Conservation (phyloP, 2,329 filamentous ascomycete species). For the Fusarium clavum region DNA sequence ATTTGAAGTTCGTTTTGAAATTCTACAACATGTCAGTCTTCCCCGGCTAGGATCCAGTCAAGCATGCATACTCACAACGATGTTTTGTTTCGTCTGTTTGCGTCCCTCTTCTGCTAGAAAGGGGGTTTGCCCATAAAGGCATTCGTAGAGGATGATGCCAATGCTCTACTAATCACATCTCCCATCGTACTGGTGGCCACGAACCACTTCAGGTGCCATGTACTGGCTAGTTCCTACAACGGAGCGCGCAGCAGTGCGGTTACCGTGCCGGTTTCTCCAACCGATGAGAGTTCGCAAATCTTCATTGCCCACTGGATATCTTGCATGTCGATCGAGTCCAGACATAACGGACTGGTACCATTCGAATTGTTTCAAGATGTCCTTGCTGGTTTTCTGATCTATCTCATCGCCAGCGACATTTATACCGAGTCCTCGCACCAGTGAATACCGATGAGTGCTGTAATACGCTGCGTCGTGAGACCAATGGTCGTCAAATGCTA, state of each 20-base stretch:
- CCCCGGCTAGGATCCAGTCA: neutral
- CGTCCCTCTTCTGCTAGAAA: slow-evolving; percentile 84
- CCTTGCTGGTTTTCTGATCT: slow-evolving; percentile 68
- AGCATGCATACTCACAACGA: slow-evolving; percentile 68
- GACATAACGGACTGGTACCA: slow-evolving; percentile 49
- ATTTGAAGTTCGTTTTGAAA: slow-evolving; percentile 75
- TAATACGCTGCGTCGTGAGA: slow-evolving; percentile 90
- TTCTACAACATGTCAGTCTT: slow-evolving; percentile 60
- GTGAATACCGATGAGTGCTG: slow-evolving; percentile 81
- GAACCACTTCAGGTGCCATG: slow-evolving; percentile 95
- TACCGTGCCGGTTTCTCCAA: slow-evolving; percentile 77
- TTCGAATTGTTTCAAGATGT: slow-evolving; percentile 50
- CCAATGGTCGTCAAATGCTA: slow-evolving; percentile 97
- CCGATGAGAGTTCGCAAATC: slow-evolving; percentile 63
- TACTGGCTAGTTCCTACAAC: slow-evolving; percentile 97
- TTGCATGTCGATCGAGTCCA: slow-evolving; percentile 50
- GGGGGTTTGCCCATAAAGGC: slow-evolving; percentile 90
- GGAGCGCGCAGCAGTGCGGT: slow-evolving; percentile 80
- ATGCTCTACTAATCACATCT: slow-evolving; percentile 98
- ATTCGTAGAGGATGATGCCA: slow-evolving; percentile 94
- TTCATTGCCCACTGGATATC: slow-evolving; percentile 46
- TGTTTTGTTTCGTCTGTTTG: slow-evolving; percentile 86
- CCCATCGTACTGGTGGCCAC: slow-evolving; percentile 85
- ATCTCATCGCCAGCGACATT: slow-evolving; percentile 77
- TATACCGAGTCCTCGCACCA: slow-evolving; percentile 82